Evolutionary conservation across 1,284 basidiomycete genomes (phyloP).

Genomic region (Sphagnurus paluster): DNA sequence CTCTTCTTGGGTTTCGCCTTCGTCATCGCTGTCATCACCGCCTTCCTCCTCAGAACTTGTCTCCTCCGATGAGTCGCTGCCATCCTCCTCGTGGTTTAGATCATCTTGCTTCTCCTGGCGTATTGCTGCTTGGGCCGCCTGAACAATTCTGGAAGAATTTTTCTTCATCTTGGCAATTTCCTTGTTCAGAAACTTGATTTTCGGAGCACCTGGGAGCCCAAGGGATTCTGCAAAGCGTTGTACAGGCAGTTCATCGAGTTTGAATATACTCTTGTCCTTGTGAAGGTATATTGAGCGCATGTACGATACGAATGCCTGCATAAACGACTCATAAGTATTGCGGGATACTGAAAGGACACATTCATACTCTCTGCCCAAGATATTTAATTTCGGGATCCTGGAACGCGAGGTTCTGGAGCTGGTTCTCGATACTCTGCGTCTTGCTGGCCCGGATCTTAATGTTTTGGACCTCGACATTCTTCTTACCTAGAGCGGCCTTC

Average conservation of each 20-base stretch:
- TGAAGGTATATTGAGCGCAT: constrained; percentile 92
- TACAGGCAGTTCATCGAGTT: constrained; percentile 80
- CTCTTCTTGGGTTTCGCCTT: constrained; percentile 14
- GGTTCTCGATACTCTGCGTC: constrained; percentile 83
- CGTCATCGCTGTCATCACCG: constrained; percentile 4
- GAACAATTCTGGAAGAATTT: constrained; percentile 57
- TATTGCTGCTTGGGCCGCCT: constrained; percentile 38
- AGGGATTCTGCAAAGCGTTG: constrained; percentile 88
- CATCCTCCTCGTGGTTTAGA: constrained; percentile 22
- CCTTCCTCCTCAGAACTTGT: constrained; percentile 23
- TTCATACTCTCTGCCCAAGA: constrained; percentile 86
- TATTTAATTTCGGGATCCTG: constrained; percentile 98
- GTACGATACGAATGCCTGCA: constrained; percentile 94
- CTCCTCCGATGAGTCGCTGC: constrained; percentile 19
- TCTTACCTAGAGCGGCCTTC: constrained; percentile 69
- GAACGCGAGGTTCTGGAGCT: constrained; percentile 93
- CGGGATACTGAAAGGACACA: constrained; percentile 5
- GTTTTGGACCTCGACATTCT: constrained; percentile 74
- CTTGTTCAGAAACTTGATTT: constrained; percentile 87
- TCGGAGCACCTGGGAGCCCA: constrained; percentile 93
- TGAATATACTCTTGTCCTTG: constrained; percentile 93
- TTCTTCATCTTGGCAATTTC: constrained; percentile 76
- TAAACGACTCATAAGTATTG: constrained; percentile 1
- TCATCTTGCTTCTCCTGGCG: constrained; percentile 27
- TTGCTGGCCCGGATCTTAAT: constrained; percentile 94